phyloP scores from a whole-genome alignment of 2,329 filamentous ascomycete species.

The Plenodomus tracheiphilus region DNA sequence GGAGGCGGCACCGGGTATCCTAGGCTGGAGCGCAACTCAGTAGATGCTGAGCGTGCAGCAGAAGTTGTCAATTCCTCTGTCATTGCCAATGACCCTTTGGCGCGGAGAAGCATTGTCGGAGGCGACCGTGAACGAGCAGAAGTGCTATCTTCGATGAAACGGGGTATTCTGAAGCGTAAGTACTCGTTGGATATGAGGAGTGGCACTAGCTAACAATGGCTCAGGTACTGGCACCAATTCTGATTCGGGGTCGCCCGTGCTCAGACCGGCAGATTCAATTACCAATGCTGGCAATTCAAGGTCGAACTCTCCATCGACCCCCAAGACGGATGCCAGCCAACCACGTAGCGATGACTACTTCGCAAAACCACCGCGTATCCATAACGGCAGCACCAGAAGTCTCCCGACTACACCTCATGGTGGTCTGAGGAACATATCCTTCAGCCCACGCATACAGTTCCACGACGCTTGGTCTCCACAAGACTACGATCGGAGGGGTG shows the following conservation, averaged over 20 bases:
- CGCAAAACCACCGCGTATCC: slow-evolving; percentile 71
- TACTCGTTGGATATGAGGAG: neutral
- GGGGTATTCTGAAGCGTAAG: slow-evolving; percentile 92
- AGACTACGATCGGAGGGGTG: slow-evolving; percentile 94
- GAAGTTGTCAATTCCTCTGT: slow-evolving; percentile 42
- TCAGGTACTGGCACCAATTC: slow-evolving; percentile 58
- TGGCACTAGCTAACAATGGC: slow-evolving; percentile 18
- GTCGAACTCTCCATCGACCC: slow-evolving; percentile 86
- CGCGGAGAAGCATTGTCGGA: slow-evolving; percentile 86
- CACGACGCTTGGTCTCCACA: slow-evolving; percentile 95
- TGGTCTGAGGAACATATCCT: slow-evolving; percentile 65
- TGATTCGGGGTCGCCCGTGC: slow-evolving; percentile 70
- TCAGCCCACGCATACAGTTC: slow-evolving; percentile 92
- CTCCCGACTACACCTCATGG: slow-evolving; percentile 77
- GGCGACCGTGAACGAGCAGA: slow-evolving; percentile 89
- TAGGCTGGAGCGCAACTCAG: slow-evolving; percentile 78
- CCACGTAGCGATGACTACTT: slow-evolving; percentile 81
- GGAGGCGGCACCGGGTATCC: slow-evolving; percentile 81
- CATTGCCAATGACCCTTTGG: slow-evolving; percentile 50
- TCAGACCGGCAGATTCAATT: slow-evolving; percentile 64
- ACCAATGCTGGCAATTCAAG: slow-evolving; percentile 75
- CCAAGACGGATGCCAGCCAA: slow-evolving; percentile 65
- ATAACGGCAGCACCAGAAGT: slow-evolving; percentile 74
- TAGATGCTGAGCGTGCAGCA: slow-evolving; percentile 65
- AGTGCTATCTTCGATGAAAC: slow-evolving; percentile 87